Evolutionary conservation across 768 basidiomycete species (phyloP).

Genomic region (Crassisporium funariophilum): DNA sequence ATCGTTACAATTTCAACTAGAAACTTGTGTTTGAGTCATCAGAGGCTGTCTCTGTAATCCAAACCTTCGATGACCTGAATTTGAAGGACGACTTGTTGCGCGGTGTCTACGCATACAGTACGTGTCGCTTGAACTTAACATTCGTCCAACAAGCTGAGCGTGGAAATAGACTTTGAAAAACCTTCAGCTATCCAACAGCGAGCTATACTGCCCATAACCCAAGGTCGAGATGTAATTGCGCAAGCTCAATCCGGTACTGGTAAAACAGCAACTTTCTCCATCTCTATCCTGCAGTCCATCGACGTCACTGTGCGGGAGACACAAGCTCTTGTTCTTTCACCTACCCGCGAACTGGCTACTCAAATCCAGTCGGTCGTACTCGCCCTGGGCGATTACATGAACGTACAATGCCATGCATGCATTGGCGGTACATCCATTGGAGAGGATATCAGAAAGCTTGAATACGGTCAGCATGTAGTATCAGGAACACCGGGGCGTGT

Average conservation of each 20-base stretch:
- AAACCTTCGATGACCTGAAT: constrained; percentile 87
- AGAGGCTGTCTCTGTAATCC: constrained; percentile 86
- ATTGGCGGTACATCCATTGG: constrained; percentile 97
- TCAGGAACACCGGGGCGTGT: constrained; percentile 98
- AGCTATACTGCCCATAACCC: constrained; percentile 93
- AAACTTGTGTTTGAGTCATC: constrained; percentile 97
- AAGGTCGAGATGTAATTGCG: constrained; percentile 97
- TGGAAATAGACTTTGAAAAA: constrained; percentile 80
- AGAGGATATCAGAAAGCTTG: constrained; percentile 96
- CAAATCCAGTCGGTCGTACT: constrained; percentile 98
- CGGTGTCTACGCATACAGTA: constrained; percentile 98
- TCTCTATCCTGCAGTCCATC: constrained; percentile 97
- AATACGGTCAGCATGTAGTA: constrained; percentile 97
- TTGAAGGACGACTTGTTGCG: constrained; percentile 94
- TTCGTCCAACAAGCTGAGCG: not conserved
- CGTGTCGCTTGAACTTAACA: constrained; percentile 23
- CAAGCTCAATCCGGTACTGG: constrained; percentile 99
- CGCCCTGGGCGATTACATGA: constrained; percentile 98
- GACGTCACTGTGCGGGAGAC: constrained; percentile 93
- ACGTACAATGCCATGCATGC: constrained; percentile 97
- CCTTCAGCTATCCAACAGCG: constrained; percentile 99
- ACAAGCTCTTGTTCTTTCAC: constrained; percentile 94
- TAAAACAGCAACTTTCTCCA: constrained; percentile 99
- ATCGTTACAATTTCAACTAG: constrained; percentile 36
- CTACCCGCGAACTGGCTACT: constrained; percentile 98